Percentiles rank a stretch among this genome's conserved stretches.
These are phyloP conservation scores for Oryza coarctata DNA, from an alignment of 176 grass and related monocot genomes.

Conservation along the genomic window DNA sequence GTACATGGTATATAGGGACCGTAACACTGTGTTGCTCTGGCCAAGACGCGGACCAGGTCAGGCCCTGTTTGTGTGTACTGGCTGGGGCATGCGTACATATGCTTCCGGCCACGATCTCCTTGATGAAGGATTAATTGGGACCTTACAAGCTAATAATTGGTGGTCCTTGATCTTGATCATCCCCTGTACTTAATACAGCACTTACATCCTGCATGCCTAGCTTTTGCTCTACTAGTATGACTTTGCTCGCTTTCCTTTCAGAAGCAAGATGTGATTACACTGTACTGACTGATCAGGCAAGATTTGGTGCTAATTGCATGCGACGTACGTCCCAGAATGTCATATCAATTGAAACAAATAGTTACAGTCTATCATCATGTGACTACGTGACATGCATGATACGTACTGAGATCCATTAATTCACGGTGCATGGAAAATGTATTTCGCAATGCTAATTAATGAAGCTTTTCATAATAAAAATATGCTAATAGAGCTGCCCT, in stretches of 20 bases:
- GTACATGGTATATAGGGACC: background rate
- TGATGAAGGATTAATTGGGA: slow-evolving; percentile 6
- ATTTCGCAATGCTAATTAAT: background rate
- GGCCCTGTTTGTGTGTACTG: background rate
- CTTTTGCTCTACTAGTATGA: background rate
- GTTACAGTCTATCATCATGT: background rate
- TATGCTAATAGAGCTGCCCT: too few relatives aligned
- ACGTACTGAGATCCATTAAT: background rate
- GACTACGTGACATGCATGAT: background rate
- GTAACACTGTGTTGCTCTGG: background rate
- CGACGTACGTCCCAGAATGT: background rate
- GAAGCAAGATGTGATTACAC: background rate
- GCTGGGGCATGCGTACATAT: slow-evolving; percentile 23
- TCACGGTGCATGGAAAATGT: background rate
- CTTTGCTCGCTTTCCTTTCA: background rate
- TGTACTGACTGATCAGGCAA: background rate
- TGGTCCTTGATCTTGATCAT: slow-evolving; percentile 4
- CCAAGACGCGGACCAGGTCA: slow-evolving; percentile 15
- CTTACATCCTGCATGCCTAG: too few relatives aligned
- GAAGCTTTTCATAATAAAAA: too few relatives aligned
- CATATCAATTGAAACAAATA: background rate
- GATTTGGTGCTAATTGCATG: background rate
- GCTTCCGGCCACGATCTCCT: slow-evolving; percentile 18
- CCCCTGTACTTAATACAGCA: background rate
- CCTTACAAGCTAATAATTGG: slow-evolving; percentile 30